Evolutionary conservation across 164 flowering plant species (phyloP), one percentile per base, ranked within the genome.

Genomic region (Protea cynaroides): DNA sequence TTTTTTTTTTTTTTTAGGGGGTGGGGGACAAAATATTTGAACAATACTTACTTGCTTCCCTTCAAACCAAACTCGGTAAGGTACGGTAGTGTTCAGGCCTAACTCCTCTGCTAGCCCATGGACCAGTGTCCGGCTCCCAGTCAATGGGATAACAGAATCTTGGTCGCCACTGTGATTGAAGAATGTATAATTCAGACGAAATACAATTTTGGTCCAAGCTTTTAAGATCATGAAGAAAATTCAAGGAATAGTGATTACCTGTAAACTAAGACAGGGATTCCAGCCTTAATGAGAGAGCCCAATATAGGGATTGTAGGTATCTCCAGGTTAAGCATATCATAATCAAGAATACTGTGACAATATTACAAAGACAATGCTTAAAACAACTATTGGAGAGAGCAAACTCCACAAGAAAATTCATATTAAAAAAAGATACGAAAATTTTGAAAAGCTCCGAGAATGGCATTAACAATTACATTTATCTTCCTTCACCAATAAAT

Each of bases 251-350:
- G n/a, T 25, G 17, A 4, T 43, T 74, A 72, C 81, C 81, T 78
- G 69, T 76, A 76, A 61, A 76, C 72, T 63, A 76, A 56, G 13
- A 76, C 76, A 1, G 76, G 76, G 25, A 94, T 74, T 63, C 90
- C 90, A 11, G 85, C 82, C 72, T 81, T 80, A 53, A 88, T 47
- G 7, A 94, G 80, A 58, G 71, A 65, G 10, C 96, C 88, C 8
- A 91, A 79, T 8, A 86, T 64, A 17, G 76, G 57, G 62, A 89
- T 89, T 19, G 97, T 89, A 13, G 97, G 96, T 61, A 82, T 77
- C 78, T 91, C 96, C 68, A 94, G n/a, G 71, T 91, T 76, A 50
- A 84, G 86, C 67, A 81, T 73, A 44, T 89, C 81, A 70, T 94
- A 94, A 50, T 91, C 89, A 53, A 94, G 71, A 40, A 89, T 66